Conservation (phyloP, 805 yeast genomes). For the Ogataea ganodermae region DNA sequence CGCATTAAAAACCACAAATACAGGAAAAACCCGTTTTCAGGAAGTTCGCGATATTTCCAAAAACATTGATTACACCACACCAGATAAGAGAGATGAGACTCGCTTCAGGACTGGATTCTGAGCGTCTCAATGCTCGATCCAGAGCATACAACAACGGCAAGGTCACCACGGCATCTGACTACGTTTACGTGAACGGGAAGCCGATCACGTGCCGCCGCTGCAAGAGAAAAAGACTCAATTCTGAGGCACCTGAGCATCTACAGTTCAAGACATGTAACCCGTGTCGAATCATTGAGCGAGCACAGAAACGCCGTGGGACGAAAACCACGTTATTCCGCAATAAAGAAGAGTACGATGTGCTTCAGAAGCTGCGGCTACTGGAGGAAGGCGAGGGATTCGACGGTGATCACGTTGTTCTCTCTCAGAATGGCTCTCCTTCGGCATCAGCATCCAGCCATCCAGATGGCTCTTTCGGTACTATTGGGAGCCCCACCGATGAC, state of each 20-base stretch:
- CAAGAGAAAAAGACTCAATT: conserved; percentile 54
- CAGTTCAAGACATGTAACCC: conserved; percentile 61
- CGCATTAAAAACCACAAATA: neutral
- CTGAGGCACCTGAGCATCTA: conserved; percentile 56
- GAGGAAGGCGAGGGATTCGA: conserved; percentile 10
- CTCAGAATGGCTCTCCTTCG: conserved; percentile 2
- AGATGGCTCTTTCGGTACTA: neutral
- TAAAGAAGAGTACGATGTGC: conserved; percentile 19
- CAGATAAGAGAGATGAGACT: conserved; percentile 15
- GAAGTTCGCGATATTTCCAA: conserved; percentile 11
- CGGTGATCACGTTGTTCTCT: neutral
- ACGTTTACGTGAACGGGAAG: conserved; percentile 32
- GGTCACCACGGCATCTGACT: conserved; percentile 17
- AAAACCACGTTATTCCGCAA: conserved; percentile 23
- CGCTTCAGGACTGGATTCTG: conserved; percentile 23
- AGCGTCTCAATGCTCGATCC: conserved; percentile 20
- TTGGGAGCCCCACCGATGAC: conserved; percentile 2
- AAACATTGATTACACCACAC: neutral
- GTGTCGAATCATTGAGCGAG: conserved; percentile 56
- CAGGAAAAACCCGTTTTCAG: conserved; percentile 2
- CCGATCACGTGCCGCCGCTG: conserved; percentile 56
- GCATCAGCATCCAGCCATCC: conserved; percentile 1
- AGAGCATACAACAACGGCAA: conserved; percentile 17
- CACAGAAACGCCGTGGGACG: conserved; percentile 35
- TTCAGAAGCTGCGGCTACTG: conserved; percentile 17